Base-by-base conservation (phyloP, 2,329 filamentous ascomycete species). In the Daldinia sp. region DNA sequence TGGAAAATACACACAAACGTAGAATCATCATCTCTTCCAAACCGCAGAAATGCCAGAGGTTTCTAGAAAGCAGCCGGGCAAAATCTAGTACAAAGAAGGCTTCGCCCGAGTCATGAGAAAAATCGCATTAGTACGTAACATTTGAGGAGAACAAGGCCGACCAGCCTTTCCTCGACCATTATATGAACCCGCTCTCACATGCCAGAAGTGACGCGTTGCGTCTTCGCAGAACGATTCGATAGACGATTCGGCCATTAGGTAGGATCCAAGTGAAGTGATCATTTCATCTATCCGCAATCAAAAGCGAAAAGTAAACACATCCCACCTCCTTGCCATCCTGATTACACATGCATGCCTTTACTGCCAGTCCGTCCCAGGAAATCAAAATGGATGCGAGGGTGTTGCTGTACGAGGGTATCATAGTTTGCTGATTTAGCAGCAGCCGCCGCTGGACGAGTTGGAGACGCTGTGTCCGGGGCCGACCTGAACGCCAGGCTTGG, bases 401-500 rank as follows among this genome's bases (percentile, higher is more conserved):
- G 67, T 65, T 64, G 58, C 53, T 63, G 68, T 68, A 66, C 68
- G 71, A 72, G 75, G 76, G 75, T 77, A 77, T 77, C 75, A 74
- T 73, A 73, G 71, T 67, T 68, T 39, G 72, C 69, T 65, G 67
- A 77, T 86, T 86, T 97, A 98, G 87, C 94, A 98, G 89, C 94
- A 98, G 81, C 93, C 91, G 79, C 92, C 91, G 80, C 89, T 93
- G 76, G 92, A 93, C 76, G 92, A 92, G 77, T 90, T 92, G 81
- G 97, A 93, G 75, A 99, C 95, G 77, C 94, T 94, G 83, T 97
- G 94, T 79, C 96, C 96, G 80, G 94, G 92, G 67, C 94, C 93
- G 78, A 99, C 96, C 81, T 97, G 94, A 77, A 99, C 94, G 77
- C 93, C 97, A 73, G 95, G 95, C 88, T 98, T 99, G 86, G 95